phyloP scores from a whole-genome alignment of 2,329 filamentous ascomycete species.

The Aspergillus texensis region DNA sequence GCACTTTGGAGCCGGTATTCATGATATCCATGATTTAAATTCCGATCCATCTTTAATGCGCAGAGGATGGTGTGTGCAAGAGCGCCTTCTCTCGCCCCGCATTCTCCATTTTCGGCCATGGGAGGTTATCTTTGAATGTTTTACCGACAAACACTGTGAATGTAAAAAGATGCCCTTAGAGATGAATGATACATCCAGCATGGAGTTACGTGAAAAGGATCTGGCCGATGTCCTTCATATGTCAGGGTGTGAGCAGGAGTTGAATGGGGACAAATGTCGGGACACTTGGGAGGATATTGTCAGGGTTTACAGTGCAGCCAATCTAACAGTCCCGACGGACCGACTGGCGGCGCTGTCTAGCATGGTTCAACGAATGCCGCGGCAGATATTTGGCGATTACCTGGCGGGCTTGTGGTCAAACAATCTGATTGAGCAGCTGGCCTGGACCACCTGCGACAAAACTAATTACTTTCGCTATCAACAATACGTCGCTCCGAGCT shows the following conservation, averaged over 20 bases:
- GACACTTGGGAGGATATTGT: fast-evolving
- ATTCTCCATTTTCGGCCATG: neutral
- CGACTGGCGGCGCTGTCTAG: neutral
- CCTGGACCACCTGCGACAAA: no score
- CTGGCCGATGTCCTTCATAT: no score
- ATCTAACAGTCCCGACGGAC: neutral
- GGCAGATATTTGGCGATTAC: neutral
- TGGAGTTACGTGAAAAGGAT: no score
- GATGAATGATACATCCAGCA: no score
- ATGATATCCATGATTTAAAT: no score
- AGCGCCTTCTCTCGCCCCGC: neutral
- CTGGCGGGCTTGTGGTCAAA: neutral
- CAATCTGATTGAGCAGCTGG: neutral
- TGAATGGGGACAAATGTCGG: no score
- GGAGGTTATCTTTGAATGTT: neutral
- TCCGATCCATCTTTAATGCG: neutral
- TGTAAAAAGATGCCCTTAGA: no score
- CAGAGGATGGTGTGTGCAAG: neutral
- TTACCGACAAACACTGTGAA: neutral
- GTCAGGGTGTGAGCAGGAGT: no score
- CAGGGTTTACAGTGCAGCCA: neutral
- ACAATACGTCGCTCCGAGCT: neutral
- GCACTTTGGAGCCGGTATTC: no score
- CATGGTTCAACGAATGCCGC: neutral
- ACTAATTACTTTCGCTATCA: neutral